Evolutionary conservation across 1,284 basidiomycete genomes (phyloP), one percentile per base, ranked within the genome.

Genomic region (Phlebopus sp.): DNA sequence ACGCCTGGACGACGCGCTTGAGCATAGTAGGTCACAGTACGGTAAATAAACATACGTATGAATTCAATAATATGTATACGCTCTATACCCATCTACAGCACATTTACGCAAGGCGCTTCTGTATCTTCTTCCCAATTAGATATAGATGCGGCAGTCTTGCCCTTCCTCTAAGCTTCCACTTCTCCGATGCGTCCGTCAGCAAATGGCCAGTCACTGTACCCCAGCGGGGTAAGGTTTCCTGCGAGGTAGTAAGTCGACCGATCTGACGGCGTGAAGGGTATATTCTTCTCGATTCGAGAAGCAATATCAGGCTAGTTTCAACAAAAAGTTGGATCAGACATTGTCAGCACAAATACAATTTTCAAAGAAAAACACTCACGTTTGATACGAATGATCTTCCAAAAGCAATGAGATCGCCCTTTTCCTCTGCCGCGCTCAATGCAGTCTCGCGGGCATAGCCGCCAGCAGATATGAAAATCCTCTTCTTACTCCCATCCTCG

Each of bases 391-490:
- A 59, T 11, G 61, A 57, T 32, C 79, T 58, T 1, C 80, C 80
- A 52, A 78, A 75, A 0, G 70, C 73, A 32, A 80, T 55, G 2
- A 77, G 31, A 50, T 68, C 50, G 45, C 63, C 53, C 55, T 53
- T 49, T 19, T 50, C 38, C 27, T 67, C 62, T 10, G 47, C 59
- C 44, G 48, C 46, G 10, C 14, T 21, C n/a, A 56, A 25, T 0
- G 59, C 60, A 0, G 37, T 55, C 52, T 46, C 60, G 42, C 44
- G 55, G 18, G 51, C 57, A 31, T 60, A 32, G 17, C 60, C 79
- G 19, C 79, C 79, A 1, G 76, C 75, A 2, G 66, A 67, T 41
- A 85, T 73, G 44, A 82, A 72, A 2, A 64, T 55, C n/a, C 66
- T 53, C 9, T 49, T 50, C 2, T 59, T 53, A 3, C 51, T 42